Evolutionary conservation across 2,329 filamentous ascomycete genomes (phyloP).

Genomic region (Periconia digitata): DNA sequence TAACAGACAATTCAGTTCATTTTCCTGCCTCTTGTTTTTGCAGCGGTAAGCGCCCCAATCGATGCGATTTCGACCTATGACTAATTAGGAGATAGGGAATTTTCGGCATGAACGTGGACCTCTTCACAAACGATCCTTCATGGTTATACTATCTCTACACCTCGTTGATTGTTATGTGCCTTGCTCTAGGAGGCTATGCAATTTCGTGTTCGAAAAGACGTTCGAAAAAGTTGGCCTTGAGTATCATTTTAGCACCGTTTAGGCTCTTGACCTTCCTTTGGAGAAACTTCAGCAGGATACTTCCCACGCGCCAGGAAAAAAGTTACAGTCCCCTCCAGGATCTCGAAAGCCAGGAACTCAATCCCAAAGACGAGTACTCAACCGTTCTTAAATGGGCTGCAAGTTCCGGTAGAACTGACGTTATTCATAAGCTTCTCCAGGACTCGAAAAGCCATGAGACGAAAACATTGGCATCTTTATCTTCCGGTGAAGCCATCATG

Average conservation of each 20-base stretch:
- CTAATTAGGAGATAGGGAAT: background rate
- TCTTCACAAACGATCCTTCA: slow-evolving; percentile 1
- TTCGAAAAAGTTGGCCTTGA: background rate
- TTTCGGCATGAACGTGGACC: slow-evolving; percentile 5
- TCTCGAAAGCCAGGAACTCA: background rate
- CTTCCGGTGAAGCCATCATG: slow-evolving; percentile 1
- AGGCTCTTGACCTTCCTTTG: background rate
- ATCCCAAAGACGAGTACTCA: background rate
- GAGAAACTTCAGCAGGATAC: background rate
- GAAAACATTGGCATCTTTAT: background rate
- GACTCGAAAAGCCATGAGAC: background rate
- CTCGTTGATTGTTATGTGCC: background rate
- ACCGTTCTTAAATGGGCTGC: background rate
- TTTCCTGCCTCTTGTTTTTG: background rate
- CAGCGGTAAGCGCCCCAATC: background rate
- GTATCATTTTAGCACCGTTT: background rate
- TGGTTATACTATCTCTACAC: slow-evolving; percentile 3
- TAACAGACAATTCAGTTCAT: background rate
- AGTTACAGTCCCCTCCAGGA: background rate
- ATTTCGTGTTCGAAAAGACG: slow-evolving; percentile 1
- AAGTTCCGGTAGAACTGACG: background rate
- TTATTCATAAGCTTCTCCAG: background rate
- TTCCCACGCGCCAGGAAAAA: background rate
- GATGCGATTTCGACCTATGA: background rate
- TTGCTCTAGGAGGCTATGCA: slow-evolving; percentile 1